A percentile compares a stretch with the other conserved stretches of the same genome.
These are phyloP conservation scores for Chrysoporthe puriensis DNA, from an alignment of 2,329 filamentous ascomycete species.

Conservation along the genomic window DNA sequence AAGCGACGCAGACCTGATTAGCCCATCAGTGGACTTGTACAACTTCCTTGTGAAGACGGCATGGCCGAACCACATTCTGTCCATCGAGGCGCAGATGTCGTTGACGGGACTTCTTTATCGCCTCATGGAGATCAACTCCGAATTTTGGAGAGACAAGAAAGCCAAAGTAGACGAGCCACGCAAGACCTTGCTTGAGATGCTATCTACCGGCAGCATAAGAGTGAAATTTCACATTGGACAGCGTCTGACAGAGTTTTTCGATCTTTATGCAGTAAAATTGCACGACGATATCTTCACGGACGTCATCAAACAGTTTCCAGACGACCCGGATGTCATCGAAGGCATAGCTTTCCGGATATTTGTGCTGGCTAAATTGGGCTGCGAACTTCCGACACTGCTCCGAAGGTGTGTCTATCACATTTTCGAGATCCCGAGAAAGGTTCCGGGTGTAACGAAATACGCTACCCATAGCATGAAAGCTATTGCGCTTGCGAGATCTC, in stretches of 20 bases:
- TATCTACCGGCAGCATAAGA: conserved; percentile 66
- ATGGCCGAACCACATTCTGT: conserved; percentile 70
- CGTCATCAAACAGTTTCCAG: conserved; percentile 77
- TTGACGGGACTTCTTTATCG: conserved; percentile 71
- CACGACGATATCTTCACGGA: conserved; percentile 87
- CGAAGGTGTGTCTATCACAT: conserved; percentile 90
- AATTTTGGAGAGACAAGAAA: conserved; percentile 60
- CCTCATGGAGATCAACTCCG: conserved; percentile 67
- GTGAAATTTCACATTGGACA: conserved; percentile 78
- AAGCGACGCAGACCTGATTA: conserved; percentile 57
- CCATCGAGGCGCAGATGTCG: conserved; percentile 67
- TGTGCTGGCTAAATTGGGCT: conserved; percentile 76
- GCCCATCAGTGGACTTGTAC: conserved; percentile 76
- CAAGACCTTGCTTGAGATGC: conserved; percentile 43
- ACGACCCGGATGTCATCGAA: conserved; percentile 71
- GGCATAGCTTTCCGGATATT: conserved; percentile 84
- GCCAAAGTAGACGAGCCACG: conserved; percentile 46
- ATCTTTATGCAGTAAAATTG: conserved; percentile 76
- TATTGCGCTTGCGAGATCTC: conserved; percentile 66
- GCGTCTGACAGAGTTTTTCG: conserved; percentile 74
- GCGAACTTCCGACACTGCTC: conserved; percentile 82
- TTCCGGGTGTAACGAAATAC: conserved; percentile 67
- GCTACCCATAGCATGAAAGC: conserved; percentile 71
- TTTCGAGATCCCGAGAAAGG: conserved; percentile 83
- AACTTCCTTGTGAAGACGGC: conserved; percentile 72